Evolutionary conservation across 2,329 filamentous ascomycete species (phyloP), one percentile per base, ranked within the genome.

Genomic region (Nemania sp.): DNA sequence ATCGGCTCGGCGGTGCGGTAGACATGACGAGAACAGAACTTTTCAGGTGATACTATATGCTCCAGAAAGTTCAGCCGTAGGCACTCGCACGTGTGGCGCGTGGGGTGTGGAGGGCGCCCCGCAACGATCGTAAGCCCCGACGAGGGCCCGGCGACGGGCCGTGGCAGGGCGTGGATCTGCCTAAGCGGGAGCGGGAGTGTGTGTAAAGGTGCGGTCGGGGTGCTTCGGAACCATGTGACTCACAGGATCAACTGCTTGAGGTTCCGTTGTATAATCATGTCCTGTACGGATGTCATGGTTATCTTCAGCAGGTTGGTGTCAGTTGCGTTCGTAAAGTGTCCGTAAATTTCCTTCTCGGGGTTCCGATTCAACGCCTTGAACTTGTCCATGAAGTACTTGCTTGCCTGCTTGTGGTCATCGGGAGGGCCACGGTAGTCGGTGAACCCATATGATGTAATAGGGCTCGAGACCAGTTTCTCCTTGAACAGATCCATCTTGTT

Each of bases 401-500:
- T 89, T 21, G 89, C 88, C 54, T 90, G 83, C 74, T 91, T 89
- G 74, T 87, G 88, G 74, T 92, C 89, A 65, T 86, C 84, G 37
- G 86, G 77, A 10, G 88, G 85, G 32, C 90, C 90, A 64, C 85
- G 84, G 78, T 91, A 94, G 72, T 94, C 90, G 43, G 89, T 89
- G 77, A 93, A 93, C 61, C 86, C 86, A 71, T 91, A 87, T 56
- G 87, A 84, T 59, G 85, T 86, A 67, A 94, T 89, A 3, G 90
- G 88, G 65, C 87, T 91, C 58, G 83, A 80, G 2, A 81, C 76
- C 37, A 94, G 81, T 79, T 94, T 94, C 70, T 88, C 86, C 74
- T 86, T 89, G 82, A 94, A 94, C 12, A 93, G 80, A 75, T 94
- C 90, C 79, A 93, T 92, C 80, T 94, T 94, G 82, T 93, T 94